Percentiles rank a stretch among this genome's conserved stretches.
Evolutionary conservation across 2,329 filamentous ascomycete species (phyloP).

Genomic region (Dothidotthia symphoricarpi): DNA sequence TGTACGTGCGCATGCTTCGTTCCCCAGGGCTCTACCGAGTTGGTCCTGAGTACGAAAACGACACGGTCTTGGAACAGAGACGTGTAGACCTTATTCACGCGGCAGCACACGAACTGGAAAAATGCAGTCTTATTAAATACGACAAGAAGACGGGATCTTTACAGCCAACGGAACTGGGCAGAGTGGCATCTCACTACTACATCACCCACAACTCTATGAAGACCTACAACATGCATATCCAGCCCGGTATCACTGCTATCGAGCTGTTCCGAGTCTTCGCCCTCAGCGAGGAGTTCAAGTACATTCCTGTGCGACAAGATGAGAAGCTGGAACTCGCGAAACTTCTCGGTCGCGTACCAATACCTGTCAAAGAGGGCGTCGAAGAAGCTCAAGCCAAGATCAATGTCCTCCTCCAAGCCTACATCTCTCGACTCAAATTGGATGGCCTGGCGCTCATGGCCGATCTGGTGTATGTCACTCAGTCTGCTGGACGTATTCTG

Average conservation of each 20-base stretch:
- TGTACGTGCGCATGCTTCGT: slow-evolving; percentile 95
- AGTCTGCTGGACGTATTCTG: slow-evolving; percentile 93
- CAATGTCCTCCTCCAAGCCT: slow-evolving; percentile 94
- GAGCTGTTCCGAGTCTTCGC: slow-evolving; percentile 97
- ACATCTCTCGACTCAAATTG: slow-evolving; percentile 90
- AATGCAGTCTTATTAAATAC: slow-evolving; percentile 87
- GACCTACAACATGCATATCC: slow-evolving; percentile 93
- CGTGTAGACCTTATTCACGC: slow-evolving; percentile 97
- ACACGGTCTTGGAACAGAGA: slow-evolving; percentile 89
- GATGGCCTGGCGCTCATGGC: slow-evolving; percentile 96
- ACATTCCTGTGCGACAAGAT: slow-evolving; percentile 94
- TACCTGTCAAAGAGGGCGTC: slow-evolving; percentile 95
- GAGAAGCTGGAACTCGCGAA: slow-evolving; percentile 97
- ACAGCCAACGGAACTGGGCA: slow-evolving; percentile 88
- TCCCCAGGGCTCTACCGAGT: slow-evolving; percentile 95
- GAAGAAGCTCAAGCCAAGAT: slow-evolving; percentile 98
- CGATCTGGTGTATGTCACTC: slow-evolving; percentile 97
- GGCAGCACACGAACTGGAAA: slow-evolving; percentile 81
- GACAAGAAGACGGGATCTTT: slow-evolving; percentile 89
- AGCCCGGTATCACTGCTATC: slow-evolving; percentile 87
- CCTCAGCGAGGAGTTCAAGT: slow-evolving; percentile 97
- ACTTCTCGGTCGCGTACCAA: slow-evolving; percentile 81
- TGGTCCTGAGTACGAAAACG: slow-evolving; percentile 90
- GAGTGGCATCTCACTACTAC: slow-evolving; percentile 97
- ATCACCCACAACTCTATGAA: slow-evolving; percentile 96